Evolutionary conservation across 176 grass and related monocot species (phyloP).

Genomic region (Juncus effusus): DNA sequence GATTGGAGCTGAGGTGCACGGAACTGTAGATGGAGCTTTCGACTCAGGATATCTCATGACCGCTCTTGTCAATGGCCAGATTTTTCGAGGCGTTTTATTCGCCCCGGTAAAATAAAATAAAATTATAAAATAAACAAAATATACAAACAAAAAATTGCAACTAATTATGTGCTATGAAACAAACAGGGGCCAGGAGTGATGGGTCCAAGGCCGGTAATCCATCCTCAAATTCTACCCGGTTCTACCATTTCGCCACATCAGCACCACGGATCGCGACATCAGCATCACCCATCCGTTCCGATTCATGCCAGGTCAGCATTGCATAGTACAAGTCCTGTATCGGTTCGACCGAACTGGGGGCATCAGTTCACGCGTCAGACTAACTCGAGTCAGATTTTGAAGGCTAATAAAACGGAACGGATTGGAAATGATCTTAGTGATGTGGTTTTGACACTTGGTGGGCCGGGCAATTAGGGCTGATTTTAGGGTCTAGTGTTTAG

Average conservation of each 20-base stretch:
- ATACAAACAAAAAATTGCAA: too few species aligned
- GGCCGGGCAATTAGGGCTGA: constrained; percentile 45
- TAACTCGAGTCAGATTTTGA: constrained; percentile 43
- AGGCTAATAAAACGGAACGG: constrained; percentile 49
- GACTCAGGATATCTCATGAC: constrained; percentile 96
- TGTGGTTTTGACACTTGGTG: constrained; percentile 89
- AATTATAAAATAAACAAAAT: too few species aligned
- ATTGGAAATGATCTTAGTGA: constrained; percentile 62
- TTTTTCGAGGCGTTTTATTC: constrained; percentile 87
- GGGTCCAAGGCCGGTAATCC: constrained; percentile 44
- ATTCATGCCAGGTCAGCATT: constrained; percentile 49
- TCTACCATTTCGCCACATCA: constrained; percentile 47
- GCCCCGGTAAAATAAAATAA: constrained; percentile 55
- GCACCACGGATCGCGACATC: constrained; percentile 37
- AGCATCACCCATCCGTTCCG: constrained; percentile 31
- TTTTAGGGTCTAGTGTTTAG: not conserved
- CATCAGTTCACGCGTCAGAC: constrained; percentile 41
- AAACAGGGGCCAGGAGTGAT: constrained; percentile 55
- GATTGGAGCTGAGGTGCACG: constrained; percentile 83
- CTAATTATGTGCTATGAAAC: not conserved
- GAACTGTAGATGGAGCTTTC: constrained; percentile 78
- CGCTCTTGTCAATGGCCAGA: constrained; percentile 72
- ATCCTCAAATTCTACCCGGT: constrained; percentile 52
- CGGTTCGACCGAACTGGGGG: constrained; percentile 39
- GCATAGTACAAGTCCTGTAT: constrained; percentile 36